Conservation (phyloP, 192 early-diverging fungal genomes). For the Umbelopsis sp. region DNA sequence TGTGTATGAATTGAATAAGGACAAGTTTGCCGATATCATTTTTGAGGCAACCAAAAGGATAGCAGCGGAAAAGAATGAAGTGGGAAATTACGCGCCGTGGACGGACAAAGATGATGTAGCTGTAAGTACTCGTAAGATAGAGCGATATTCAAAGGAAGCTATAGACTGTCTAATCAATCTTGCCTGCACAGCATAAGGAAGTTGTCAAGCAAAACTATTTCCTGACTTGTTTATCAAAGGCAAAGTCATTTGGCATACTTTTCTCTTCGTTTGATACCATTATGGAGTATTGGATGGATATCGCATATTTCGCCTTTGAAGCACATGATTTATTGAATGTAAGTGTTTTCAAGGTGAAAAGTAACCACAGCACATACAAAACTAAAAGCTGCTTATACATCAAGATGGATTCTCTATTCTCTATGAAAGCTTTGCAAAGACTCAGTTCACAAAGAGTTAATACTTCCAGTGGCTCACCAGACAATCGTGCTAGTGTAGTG, state of each 20-base stretch:
- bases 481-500: neutral
- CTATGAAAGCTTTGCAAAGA: conserved; percentile 11
- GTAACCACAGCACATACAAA: neutral
- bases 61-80: conserved; percentile 44
- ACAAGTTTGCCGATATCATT: conserved; percentile 39
- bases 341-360: conserved; percentile 22
- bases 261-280: conserved; percentile 46
- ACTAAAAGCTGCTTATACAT: neutral
- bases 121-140: neutral
- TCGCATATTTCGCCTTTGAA: conserved; percentile 35
- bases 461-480: neutral
- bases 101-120: neutral
- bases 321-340: conserved; percentile 16
- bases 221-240: conserved; percentile 47
- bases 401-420: conserved; percentile 1
- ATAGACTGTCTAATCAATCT: too few species aligned
- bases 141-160: neutral
- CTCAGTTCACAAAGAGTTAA: neutral
- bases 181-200: neutral
- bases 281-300: conserved; percentile 49
- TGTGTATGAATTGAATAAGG: conserved; percentile 46
- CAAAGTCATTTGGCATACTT: conserved; percentile 45
- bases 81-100: neutral
- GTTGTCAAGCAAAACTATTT: conserved; percentile 30
- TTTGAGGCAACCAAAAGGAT: conserved; percentile 46